phyloP scores from a whole-genome alignment of 2,329 filamentous ascomycete genomes.

The Aureobasidium sp. region DNA sequence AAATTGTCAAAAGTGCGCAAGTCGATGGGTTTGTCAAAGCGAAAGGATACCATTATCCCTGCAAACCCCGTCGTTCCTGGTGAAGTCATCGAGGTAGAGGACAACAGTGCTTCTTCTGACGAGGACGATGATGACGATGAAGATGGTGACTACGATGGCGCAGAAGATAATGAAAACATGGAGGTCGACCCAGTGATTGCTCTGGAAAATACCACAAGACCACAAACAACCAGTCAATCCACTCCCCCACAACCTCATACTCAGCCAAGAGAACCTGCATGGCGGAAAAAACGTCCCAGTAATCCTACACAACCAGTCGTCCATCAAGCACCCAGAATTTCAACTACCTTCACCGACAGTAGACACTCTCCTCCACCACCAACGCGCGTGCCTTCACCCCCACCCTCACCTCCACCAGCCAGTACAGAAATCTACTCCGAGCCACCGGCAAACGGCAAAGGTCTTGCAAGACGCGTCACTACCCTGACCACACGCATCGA shows the following conservation, averaged over 20 bases:
- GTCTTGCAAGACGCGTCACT: constrained; percentile 6
- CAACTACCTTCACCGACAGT: constrained; percentile 2
- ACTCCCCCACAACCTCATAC: not conserved
- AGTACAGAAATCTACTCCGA: not conserved
- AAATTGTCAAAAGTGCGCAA: constrained; percentile 9
- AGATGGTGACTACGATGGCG: not conserved
- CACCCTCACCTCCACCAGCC: not conserved
- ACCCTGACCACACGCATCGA: not conserved
- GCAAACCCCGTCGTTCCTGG: not conserved
- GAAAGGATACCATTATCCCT: constrained; percentile 4
- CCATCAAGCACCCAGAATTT: not conserved
- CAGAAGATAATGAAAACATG: not conserved
- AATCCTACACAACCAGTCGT: not conserved
- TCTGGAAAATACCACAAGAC: not conserved
- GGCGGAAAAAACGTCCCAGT: not conserved
- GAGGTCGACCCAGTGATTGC: not conserved
- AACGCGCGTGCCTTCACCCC: not conserved
- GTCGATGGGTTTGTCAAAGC: constrained; percentile 2
- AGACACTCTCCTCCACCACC: not conserved
- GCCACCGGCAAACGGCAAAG: not conserved
- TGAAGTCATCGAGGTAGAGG: not conserved
- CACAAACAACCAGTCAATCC: not conserved
- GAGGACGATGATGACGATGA: not conserved
- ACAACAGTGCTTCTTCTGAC: not conserved
- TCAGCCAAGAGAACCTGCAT: not conserved